Evolutionary conservation across 768 basidiomycete species (phyloP).

Genomic region (Mycena albidolilacea): DNA sequence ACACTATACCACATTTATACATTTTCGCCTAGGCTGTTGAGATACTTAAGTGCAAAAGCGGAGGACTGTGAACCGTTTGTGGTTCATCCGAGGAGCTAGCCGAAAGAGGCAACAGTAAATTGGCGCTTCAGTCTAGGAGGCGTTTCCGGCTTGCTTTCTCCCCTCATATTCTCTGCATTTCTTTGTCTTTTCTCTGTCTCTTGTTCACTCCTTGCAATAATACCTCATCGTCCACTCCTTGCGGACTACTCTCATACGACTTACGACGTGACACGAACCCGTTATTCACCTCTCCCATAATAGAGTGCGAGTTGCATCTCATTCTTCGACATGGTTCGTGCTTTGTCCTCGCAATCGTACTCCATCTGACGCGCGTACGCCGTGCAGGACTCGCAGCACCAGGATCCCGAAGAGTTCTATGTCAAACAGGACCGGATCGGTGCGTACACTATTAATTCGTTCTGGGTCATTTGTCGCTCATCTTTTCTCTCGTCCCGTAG

Average conservation of each 20-base stretch:
- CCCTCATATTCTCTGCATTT: slow-evolving; percentile 34
- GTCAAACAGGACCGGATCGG: slow-evolving; percentile 98
- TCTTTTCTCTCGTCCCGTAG: slow-evolving; percentile 56
- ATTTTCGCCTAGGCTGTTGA: not conserved
- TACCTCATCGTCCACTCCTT: slow-evolving; percentile 9
- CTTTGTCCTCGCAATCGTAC: slow-evolving; percentile 36
- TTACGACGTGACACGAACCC: slow-evolving; percentile 55
- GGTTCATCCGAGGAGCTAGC: slow-evolving; percentile 20
- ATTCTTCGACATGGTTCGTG: slow-evolving; percentile 48
- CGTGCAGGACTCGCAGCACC: slow-evolving; percentile 73
- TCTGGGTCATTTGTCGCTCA: slow-evolving; percentile 27
- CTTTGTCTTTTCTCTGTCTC: slow-evolving; percentile 16
- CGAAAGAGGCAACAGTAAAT: slow-evolving; percentile 11
- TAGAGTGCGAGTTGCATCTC: slow-evolving; percentile 17
- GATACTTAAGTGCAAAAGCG: not conserved
- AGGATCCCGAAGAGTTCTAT: slow-evolving; percentile 97
- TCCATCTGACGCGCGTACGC: slow-evolving; percentile 45
- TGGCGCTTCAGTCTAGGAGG: not conserved
- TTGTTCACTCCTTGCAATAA: slow-evolving; percentile 10
- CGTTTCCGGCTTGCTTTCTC: slow-evolving; percentile 16
- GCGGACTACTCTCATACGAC: slow-evolving; percentile 22
- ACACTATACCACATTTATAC: not conserved
- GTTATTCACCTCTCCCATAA: slow-evolving; percentile 33
- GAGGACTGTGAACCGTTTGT: not conserved
- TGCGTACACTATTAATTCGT: slow-evolving; percentile 53